Percentiles rank a stretch among this genome's conserved stretches.
phyloP scores from a whole-genome alignment of 2,329 filamentous ascomycete species.

The Lasiodiplodia hormozganensis region DNA sequence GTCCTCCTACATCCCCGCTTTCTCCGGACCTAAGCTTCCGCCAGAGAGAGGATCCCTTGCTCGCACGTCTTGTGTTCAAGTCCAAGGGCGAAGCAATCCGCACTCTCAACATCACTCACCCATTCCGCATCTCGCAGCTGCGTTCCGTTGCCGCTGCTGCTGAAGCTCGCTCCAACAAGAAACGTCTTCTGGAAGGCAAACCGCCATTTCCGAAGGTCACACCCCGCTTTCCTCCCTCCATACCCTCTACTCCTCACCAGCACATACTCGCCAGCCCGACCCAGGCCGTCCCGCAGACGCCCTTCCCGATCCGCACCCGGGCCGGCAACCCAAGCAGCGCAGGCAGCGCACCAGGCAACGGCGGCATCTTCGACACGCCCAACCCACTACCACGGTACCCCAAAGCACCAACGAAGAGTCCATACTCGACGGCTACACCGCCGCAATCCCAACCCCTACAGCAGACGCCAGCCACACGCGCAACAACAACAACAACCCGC shows the following conservation, averaged over 20 bases:
- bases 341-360: neutral
- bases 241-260: neutral
- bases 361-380: conserved; percentile 25
- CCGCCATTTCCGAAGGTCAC: neutral
- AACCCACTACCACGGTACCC: conserved; percentile 7
- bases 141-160: neutral
- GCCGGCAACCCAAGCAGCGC: conserved; percentile 10
- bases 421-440: neutral
- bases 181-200: neutral
- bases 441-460: neutral
- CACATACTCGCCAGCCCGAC: neutral
- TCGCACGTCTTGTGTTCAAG: conserved; percentile 13
- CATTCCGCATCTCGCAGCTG: neutral
- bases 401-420: neutral
- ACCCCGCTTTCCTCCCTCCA: too few species aligned
- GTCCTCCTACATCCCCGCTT: conserved; percentile 17
- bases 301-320: neutral
- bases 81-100: neutral
- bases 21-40: neutral
- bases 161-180: neutral
- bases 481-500: too few species aligned
- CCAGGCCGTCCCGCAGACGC: neutral
- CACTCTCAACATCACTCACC: neutral
- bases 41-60: neutral
- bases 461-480: neutral